Conservation (phyloP, 1,139 yeast species). For the Suhomyces panamericanus region DNA sequence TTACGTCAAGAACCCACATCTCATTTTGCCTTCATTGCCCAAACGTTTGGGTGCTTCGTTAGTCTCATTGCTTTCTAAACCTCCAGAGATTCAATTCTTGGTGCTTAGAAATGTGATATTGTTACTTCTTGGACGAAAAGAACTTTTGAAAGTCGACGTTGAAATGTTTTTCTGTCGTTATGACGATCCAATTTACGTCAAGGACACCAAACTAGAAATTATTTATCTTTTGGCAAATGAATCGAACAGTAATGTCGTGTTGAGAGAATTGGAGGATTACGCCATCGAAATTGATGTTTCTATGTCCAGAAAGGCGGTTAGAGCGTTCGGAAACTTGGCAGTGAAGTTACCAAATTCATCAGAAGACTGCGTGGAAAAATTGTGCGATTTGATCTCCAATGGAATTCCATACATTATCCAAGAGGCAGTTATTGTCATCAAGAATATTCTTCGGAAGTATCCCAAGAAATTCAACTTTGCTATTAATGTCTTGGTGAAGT, state of each 20-base stretch:
- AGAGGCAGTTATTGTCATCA: slow-evolving; percentile 74
- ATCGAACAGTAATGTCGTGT: slow-evolving; percentile 57
- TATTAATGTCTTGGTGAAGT: slow-evolving; percentile 41
- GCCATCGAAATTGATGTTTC: slow-evolving; percentile 84
- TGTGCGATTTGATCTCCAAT: slow-evolving; percentile 60
- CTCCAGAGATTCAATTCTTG: slow-evolving; percentile 81
- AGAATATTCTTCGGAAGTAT: slow-evolving; percentile 74
- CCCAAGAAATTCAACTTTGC: slow-evolving; percentile 50
- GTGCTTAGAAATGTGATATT: slow-evolving; percentile 80
- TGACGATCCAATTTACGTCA: slow-evolving; percentile 84
- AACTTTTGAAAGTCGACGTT: slow-evolving; percentile 64
- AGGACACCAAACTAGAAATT: slow-evolving; percentile 87
- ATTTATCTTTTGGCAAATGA: slow-evolving; percentile 76
- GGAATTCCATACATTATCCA: slow-evolving; percentile 77
- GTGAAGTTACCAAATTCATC: slow-evolving; percentile 64
- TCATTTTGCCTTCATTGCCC: slow-evolving; percentile 52
- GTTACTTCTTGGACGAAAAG: slow-evolving; percentile 65
- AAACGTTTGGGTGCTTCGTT: slow-evolving; percentile 71
- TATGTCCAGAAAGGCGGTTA: slow-evolving; percentile 81
- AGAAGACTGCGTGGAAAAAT: slow-evolving; percentile 60
- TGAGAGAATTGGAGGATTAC: slow-evolving; percentile 79
- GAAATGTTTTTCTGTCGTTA: slow-evolving; percentile 78
- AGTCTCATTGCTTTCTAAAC: slow-evolving; percentile 69
- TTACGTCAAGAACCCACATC: slow-evolving; percentile 52
- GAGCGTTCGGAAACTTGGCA: slow-evolving; percentile 89